Evolutionary conservation across 306 rosid species (phyloP).

Genomic region (Quercus robur): DNA sequence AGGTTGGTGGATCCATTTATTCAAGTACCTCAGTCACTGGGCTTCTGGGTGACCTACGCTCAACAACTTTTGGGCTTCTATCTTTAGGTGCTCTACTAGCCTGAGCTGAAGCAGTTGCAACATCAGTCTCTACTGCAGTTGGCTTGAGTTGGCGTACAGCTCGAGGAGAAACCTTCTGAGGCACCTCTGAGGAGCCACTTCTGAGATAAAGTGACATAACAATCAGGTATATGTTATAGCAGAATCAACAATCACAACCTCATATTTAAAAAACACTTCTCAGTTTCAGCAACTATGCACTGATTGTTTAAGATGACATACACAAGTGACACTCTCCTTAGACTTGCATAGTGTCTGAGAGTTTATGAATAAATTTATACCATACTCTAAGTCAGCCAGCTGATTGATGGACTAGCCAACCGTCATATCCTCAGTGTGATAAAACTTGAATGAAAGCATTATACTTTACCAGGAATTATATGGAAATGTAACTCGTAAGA

Average conservation of each 20-base stretch:
- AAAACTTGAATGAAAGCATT: neutral
- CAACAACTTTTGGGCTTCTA: conserved; percentile 75
- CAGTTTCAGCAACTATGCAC: neutral
- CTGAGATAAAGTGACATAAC: conserved; percentile 33
- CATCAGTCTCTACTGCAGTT: conserved; percentile 45
- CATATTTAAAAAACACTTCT: neutral
- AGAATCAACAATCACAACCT: neutral
- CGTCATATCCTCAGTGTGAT: neutral
- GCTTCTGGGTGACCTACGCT: conserved; percentile 84
- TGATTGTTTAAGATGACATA: neutral
- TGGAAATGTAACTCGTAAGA: neutral
- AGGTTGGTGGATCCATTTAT: neutral
- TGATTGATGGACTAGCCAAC: neutral
- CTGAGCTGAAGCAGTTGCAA: conserved; percentile 52
- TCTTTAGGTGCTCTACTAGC: conserved; percentile 57
- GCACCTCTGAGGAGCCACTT: conserved; percentile 66
- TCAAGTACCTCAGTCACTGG: conserved; percentile 70
- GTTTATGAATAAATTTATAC: neutral
- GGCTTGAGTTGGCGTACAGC: conserved; percentile 67
- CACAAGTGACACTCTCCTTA: neutral
- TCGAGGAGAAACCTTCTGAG: conserved; percentile 73
- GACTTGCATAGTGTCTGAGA: neutral
- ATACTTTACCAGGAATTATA: neutral
- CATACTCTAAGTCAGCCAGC: neutral
- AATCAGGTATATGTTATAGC: neutral